Evolutionary conservation across 1,139 yeast genomes (phyloP).

Genomic region (Diutina siamensis): DNA sequence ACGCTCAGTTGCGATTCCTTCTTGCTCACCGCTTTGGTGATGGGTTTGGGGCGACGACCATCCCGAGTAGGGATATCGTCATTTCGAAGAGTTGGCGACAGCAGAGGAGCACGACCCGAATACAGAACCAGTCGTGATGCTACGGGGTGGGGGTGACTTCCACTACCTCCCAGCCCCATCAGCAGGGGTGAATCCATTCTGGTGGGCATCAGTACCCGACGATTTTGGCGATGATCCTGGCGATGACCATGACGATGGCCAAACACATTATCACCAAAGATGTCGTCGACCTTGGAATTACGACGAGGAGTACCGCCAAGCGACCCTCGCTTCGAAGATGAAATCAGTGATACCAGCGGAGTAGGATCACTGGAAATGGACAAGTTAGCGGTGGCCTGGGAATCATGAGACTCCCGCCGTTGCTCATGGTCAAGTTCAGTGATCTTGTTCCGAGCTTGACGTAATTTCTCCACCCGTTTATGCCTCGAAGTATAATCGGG

Average conservation of each 20-base stretch:
- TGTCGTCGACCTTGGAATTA: neutral
- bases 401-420: neutral
- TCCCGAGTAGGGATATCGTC: neutral
- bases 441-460: constrained; percentile 1
- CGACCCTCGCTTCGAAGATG: neutral
- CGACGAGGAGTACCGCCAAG: constrained; percentile 6
- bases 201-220: neutral
- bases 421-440: neutral
- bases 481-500: neutral
- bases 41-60: neutral
- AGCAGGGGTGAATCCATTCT: neutral
- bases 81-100: neutral
- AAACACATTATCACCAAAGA: neutral
- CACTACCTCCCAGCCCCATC: constrained; percentile 2
- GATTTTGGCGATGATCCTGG: neutral
- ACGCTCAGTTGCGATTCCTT: constrained; percentile 3
- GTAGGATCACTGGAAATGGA: neutral
- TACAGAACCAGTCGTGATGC: neutral
- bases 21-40: neutral
- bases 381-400: neutral
- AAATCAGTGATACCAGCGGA: neutral
- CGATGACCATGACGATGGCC: neutral
- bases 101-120: neutral
- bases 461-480: neutral
- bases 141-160: neutral